Base-by-base conservation (phyloP, 176 grass and related monocot species). In the Hsuehochloa calcarea region DNA sequence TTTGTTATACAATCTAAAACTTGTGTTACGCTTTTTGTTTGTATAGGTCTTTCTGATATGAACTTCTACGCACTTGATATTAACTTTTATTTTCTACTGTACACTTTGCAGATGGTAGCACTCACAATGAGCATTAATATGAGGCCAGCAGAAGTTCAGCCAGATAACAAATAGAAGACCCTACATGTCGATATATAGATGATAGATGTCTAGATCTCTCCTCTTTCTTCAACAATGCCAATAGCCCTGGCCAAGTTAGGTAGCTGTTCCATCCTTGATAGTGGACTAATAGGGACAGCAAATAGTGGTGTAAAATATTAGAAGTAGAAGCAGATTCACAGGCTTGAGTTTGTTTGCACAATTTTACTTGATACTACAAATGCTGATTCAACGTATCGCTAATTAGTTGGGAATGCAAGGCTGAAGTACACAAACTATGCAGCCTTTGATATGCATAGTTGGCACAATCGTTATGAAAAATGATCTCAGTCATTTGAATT, bases 111-210 rank as follows among this genome's bases (percentile, higher is more conserved):
- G 93, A 63, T 95, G 51, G 70, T 88, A 81, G 93, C 93, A 34
- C 84, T 95, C 47, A 77, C 45, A 60, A 25, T 81, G 51, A 87
- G 93, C 77, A 90, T 95, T 60, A 86, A 64, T 59, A 90, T 92
- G 93, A 88, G 71, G 72, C 17, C 86, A 40, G 27, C 37, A 68
- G 80, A 74, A 31, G 41, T 70, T 60, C 87, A 88, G 72, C 58
- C 78, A 82, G 72, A 82, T 78, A 68, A 50, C 40, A 92, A 78
- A 78, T 85, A 85, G 65, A 82, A 51, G 43, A 77, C 9, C 22
- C 10, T 70, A 44, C 29, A 69, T 78, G 58, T 52, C 7, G 43
- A 76, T 72, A 71, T 51, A 71, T 54, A 90, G 60, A 75, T 37
- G 25, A 37, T 38, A 68, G 40, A 74, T 66, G 47, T 72, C 59